phyloP scores from a whole-genome alignment of 1,284 basidiomycete genomes.

The Apiotrichum akiyoshidainum region DNA sequence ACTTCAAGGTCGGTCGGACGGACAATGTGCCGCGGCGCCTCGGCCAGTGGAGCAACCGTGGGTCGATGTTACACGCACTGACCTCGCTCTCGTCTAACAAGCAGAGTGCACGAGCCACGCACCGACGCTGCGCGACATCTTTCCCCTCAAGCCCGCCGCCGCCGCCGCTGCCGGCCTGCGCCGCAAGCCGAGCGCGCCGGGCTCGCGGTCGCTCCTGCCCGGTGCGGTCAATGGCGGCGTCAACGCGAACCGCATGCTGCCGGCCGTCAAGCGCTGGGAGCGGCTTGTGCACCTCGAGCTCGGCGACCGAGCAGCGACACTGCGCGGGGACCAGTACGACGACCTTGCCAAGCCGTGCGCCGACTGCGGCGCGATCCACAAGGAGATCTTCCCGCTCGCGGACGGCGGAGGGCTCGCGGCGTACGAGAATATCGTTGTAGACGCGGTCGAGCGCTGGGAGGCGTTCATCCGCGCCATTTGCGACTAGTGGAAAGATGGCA shows the following conservation, averaged over 20 bases:
- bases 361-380: slow-evolving; percentile 44
- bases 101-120: slow-evolving; percentile 43
- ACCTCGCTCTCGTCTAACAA: too few species aligned
- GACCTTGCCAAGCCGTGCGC: slow-evolving; percentile 30
- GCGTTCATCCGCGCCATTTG: slow-evolving; percentile 35
- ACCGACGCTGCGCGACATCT: slow-evolving; percentile 46
- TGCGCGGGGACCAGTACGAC: slow-evolving; percentile 18
- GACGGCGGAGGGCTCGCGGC: slow-evolving; percentile 8
- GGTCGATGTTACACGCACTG: not conserved
- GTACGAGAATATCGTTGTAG: slow-evolving; percentile 40
- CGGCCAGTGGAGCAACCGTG: slow-evolving; percentile 47
- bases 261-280: slow-evolving; percentile 46
- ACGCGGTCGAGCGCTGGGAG: slow-evolving; percentile 47
- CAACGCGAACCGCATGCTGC: slow-evolving; percentile 18
- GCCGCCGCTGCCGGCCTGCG: not conserved
- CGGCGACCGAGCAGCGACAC: slow-evolving; percentile 31
- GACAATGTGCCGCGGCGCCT: slow-evolving; percentile 50
- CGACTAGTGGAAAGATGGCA: not conserved
- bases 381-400: slow-evolving; percentile 44
- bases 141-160: slow-evolving; percentile 29
- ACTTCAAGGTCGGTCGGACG: slow-evolving; percentile 49
- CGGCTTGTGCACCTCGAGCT: slow-evolving; percentile 50
- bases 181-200: slow-evolving; percentile 11
- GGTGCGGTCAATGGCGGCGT: slow-evolving; percentile 30
- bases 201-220: slow-evolving; percentile 30